Evolutionary conservation across 2,329 filamentous ascomycete species (phyloP).

Genomic region (Drechslerella coelobrocha): DNA sequence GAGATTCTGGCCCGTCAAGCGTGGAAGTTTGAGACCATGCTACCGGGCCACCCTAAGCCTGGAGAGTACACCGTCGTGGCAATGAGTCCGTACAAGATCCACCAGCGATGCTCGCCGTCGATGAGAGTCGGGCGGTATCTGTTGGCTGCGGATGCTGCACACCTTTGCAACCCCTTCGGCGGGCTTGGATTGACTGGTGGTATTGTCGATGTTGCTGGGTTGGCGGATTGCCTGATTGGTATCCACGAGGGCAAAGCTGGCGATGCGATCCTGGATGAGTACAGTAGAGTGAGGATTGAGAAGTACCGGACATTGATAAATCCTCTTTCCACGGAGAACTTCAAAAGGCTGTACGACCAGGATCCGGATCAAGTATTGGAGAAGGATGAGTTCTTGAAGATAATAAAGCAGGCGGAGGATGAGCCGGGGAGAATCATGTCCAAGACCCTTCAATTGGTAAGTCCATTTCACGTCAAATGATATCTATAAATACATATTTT

Average conservation of each 20-base stretch:
- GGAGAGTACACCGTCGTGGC: slow-evolving; percentile 66
- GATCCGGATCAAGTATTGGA: slow-evolving; percentile 35
- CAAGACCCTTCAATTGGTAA: slow-evolving; percentile 30
- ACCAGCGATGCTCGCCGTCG: slow-evolving; percentile 66
- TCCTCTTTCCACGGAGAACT: slow-evolving; percentile 56
- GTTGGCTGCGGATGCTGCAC: slow-evolving; percentile 69
- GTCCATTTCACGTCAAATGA: too few species aligned
- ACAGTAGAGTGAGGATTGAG: slow-evolving; percentile 58
- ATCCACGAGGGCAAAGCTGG: slow-evolving; percentile 59
- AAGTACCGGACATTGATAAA: slow-evolving; percentile 59
- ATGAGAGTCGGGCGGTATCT: slow-evolving; percentile 67
- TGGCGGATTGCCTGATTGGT: slow-evolving; percentile 66
- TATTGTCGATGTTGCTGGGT: slow-evolving; percentile 69
- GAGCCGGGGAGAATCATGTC: slow-evolving; percentile 59
- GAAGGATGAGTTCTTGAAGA: slow-evolving; percentile 49
- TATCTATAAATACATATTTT: too few species aligned
- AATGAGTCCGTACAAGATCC: slow-evolving; percentile 68
- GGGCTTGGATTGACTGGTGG: slow-evolving; percentile 70
- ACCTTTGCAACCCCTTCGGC: slow-evolving; percentile 65
- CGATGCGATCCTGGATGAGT: slow-evolving; percentile 60
- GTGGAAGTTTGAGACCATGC: slow-evolving; percentile 65
- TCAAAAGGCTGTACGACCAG: slow-evolving; percentile 35
- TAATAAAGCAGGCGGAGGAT: slow-evolving; percentile 53
- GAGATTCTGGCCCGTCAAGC: slow-evolving; percentile 65
- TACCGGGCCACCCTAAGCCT: slow-evolving; percentile 68